phyloP scores from a whole-genome alignment of 768 basidiomycete genomes.

The Leucocoprinus sp. region DNA sequence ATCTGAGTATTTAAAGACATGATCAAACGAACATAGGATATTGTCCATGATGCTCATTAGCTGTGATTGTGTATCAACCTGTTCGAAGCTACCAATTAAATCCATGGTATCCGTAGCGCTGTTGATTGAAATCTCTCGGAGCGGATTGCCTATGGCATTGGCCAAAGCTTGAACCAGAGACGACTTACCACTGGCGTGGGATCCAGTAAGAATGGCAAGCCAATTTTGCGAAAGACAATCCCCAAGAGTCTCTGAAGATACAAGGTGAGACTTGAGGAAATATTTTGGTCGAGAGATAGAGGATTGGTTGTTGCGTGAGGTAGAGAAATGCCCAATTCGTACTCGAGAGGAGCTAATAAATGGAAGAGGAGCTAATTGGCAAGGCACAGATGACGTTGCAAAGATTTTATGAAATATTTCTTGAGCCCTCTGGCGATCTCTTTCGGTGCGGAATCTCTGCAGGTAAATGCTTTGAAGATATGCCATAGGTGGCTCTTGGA shows the following conservation, averaged over 20 bases:
- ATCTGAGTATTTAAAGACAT: conserved; percentile 22
- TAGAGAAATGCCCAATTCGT: conserved; percentile 59
- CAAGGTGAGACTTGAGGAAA: conserved; percentile 54
- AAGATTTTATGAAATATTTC: conserved; percentile 50
- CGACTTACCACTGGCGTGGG: conserved; percentile 71
- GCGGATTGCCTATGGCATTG: conserved; percentile 52
- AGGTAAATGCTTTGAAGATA: conserved; percentile 72
- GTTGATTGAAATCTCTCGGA: conserved; percentile 74
- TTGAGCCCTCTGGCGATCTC: conserved; percentile 52
- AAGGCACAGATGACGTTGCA: conserved; percentile 17
- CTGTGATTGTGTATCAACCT: conserved; percentile 54
- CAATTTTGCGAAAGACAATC: conserved; percentile 69
- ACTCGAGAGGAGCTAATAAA: conserved; percentile 40
- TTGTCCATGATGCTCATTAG: conserved; percentile 30
- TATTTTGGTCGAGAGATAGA: conserved; percentile 34
- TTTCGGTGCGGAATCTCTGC: conserved; percentile 71
- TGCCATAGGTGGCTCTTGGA: conserved; percentile 41
- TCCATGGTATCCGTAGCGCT: conserved; percentile 89
- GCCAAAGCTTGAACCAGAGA: conserved; percentile 64
- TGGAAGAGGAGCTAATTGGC: conserved; percentile 24
- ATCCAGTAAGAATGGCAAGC: conserved; percentile 85
- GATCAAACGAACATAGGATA: conserved; percentile 30
- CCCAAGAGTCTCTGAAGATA: conserved; percentile 67
- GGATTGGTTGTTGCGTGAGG: conserved; percentile 27
- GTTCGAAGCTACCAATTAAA: conserved; percentile 93